phyloP scores from a whole-genome alignment of 2,329 filamentous ascomycete species.

The Rasamsonia emersonii region DNA sequence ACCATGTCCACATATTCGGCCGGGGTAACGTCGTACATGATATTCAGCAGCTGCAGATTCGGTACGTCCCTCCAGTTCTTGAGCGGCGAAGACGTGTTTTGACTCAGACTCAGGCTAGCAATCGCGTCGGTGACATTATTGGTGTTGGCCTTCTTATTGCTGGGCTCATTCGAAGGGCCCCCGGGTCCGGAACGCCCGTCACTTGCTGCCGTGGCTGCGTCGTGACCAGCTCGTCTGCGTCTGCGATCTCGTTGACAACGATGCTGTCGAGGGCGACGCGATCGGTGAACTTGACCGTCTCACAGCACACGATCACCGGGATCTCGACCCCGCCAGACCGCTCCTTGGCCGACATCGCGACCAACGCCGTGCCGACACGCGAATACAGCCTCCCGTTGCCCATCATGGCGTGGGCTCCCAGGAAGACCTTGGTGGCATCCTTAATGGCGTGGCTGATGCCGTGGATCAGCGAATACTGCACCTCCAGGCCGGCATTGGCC shows the following conservation, averaged over 20 bases:
- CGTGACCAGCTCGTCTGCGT: conserved; percentile 56
- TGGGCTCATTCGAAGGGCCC: conserved; percentile 15
- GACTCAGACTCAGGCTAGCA: conserved; percentile 8
- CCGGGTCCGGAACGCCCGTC: conserved; percentile 21
- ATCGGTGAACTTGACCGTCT: conserved; percentile 91
- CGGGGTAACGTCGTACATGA: conserved; percentile 88
- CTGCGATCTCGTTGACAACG: conserved; percentile 84
- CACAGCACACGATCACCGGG: conserved; percentile 81
- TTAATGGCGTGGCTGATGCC: conserved; percentile 67
- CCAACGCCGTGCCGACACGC: conserved; percentile 73
- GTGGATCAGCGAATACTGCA: conserved; percentile 74
- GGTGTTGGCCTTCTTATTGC: conserved; percentile 10
- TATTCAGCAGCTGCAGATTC: conserved; percentile 56
- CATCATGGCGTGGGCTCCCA: conserved; percentile 91
- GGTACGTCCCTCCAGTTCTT: conserved; percentile 50
- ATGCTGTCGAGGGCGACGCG: conserved; percentile 86
- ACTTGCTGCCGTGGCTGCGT: conserved; percentile 22
- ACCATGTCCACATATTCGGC: conserved; percentile 81
- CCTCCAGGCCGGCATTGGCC: conserved; percentile 59
- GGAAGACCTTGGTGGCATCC: conserved; percentile 62
- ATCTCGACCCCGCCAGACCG: conserved; percentile 49
- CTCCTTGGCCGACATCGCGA: conserved; percentile 74
- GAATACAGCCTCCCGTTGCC: conserved; percentile 88
- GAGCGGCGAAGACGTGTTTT: conserved; percentile 28
- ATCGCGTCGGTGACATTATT: conserved; percentile 4